phyloP scores from a whole-genome alignment of 176 grass and related monocot genomes.

The Zoysia japonica region DNA sequence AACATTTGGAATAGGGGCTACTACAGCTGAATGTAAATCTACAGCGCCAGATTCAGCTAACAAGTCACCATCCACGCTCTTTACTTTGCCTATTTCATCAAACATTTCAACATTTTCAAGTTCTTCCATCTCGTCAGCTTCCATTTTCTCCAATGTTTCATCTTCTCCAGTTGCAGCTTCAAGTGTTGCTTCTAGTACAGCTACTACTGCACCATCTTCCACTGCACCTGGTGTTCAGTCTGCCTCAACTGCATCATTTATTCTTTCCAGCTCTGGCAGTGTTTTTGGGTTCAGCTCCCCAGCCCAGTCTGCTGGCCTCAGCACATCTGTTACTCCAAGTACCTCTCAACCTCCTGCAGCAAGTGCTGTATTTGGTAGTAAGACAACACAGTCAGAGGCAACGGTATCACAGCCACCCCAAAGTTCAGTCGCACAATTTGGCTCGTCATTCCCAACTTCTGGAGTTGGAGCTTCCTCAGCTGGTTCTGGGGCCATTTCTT shows the following conservation, averaged over 20 bases:
- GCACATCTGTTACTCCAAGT: constrained; percentile 31
- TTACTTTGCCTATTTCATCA: constrained; percentile 18
- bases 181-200: constrained; percentile 21
- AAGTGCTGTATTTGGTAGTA: constrained; percentile 42
- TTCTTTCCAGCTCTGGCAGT: constrained; percentile 41
- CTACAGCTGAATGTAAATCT: constrained; percentile 41
- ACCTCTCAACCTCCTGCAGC: constrained; percentile 35
- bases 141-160: constrained; percentile 24
- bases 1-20: constrained; percentile 14
- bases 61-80: constrained; percentile 27
- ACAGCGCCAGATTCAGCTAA: constrained; percentile 31
- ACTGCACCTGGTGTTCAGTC: constrained; percentile 28
- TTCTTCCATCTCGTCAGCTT: constrained; percentile 21
- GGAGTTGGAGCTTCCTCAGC: constrained; percentile 28
- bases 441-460: constrained; percentile 34
- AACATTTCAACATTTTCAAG: constrained; percentile 26
- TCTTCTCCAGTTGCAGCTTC: constrained; percentile 26
- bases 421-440: constrained; percentile 42
- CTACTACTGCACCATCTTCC: constrained; percentile 18
- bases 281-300: constrained; percentile 48
- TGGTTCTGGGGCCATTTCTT: constrained; percentile 26
- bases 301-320: constrained; percentile 45
- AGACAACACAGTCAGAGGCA: constrained; percentile 27
- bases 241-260: constrained; percentile 39
- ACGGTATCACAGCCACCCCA: constrained; percentile 27